A percentile compares a stretch with the other conserved stretches of the same genome.
These are phyloP conservation scores for Gracilaria domingensis DNA, from an alignment of 23 red algal genomes.

Conservation along the genomic window DNA sequence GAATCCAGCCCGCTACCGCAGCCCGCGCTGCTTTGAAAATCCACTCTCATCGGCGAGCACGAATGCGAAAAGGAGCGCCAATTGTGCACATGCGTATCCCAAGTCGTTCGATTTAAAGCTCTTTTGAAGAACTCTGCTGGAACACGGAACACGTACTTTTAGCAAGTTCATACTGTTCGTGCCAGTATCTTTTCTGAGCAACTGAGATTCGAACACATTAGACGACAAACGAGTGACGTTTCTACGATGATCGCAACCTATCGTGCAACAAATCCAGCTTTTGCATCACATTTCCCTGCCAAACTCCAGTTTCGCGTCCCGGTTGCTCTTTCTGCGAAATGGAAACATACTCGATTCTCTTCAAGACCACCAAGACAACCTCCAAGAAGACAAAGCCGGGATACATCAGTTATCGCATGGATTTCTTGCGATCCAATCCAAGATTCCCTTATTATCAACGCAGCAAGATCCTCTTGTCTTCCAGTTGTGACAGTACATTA, in stretches of 20 bases:
- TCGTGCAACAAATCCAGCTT: not conserved
- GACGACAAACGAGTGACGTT: not conserved
- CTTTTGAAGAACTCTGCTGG: no score
- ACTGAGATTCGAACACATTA: not conserved
- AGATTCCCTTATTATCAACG: constrained; percentile 15
- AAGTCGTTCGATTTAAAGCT: no score
- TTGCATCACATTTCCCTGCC: not conserved
- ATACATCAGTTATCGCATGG: constrained; percentile 12
- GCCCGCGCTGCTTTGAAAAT: no score
- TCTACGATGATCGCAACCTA: not conserved
- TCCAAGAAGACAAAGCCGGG: not conserved
- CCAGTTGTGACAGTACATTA: constrained; percentile 26
- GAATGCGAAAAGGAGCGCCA: no score
- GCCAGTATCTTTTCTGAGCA: not conserved
- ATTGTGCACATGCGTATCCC: no score
- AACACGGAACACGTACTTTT: no score
- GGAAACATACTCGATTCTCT: constrained; percentile 2
- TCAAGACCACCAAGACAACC: not conserved
- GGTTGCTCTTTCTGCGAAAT: not conserved
- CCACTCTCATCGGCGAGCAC: no score
- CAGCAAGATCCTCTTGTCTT: constrained; percentile 17
- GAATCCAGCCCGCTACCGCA: no score
- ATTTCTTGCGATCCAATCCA: constrained; percentile 17
- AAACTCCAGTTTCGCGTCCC: not conserved
- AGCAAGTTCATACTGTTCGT: not conserved